phyloP scores from a whole-genome alignment of 2,329 filamentous ascomycete species.

The Alternaria rosae region DNA sequence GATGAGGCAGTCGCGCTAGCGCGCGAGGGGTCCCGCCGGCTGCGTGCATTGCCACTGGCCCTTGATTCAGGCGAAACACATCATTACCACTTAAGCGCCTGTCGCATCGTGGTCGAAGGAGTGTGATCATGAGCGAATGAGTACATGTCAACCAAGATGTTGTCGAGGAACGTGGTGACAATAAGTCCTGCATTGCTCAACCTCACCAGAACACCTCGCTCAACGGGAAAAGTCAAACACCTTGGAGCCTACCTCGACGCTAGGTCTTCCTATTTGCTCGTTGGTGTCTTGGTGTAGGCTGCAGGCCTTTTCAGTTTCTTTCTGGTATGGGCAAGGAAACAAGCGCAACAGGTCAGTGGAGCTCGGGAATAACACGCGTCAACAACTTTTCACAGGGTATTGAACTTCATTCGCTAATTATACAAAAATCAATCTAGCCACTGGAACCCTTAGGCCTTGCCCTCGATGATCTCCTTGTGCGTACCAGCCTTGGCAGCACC shows the following conservation, averaged over 20 bases:
- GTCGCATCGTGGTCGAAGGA: neutral
- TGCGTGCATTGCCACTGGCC: conserved; percentile 17
- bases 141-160: no score
- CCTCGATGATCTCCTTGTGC: conserved; percentile 36
- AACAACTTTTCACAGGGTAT: neutral
- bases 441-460: neutral
- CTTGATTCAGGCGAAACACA: conserved; percentile 3
- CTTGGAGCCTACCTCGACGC: neutral
- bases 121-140: no score
- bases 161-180: no score
- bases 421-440: neutral
- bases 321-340: neutral
- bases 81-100: neutral
- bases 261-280: neutral
- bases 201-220: neutral
- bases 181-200: no score
- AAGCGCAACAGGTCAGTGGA: neutral
- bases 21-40: conserved; percentile 21
- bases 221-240: neutral
- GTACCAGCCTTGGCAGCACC: conserved; percentile 58
- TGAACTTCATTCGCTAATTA: neutral
- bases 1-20: conserved; percentile 25
- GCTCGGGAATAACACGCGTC: neutral
- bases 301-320: neutral
- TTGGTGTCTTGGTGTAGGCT: neutral